A percentile compares a stretch with the other conserved stretches of the same genome.
Evolutionary conservation across 208 protist species (phyloP).

Genomic region (Balamuthia mandrillaris): DNA sequence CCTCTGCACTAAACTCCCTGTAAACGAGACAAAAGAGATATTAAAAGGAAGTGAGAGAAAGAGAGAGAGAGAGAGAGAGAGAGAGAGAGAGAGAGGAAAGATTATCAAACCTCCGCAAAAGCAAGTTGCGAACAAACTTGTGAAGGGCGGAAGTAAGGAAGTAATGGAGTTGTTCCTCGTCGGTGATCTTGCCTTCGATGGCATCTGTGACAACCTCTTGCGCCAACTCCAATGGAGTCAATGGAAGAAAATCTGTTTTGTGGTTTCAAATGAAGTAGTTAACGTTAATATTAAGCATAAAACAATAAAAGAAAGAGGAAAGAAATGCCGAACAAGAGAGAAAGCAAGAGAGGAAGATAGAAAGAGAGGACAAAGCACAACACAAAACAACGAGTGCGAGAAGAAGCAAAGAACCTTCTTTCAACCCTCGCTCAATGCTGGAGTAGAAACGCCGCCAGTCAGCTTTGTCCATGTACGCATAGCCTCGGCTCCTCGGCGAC

Average conservation of each 20-base stretch:
- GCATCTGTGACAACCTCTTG: not conserved
- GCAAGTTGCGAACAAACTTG: constrained; percentile 24
- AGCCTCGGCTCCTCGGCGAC: not conserved
- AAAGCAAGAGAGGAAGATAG: too few species aligned
- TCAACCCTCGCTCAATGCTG: constrained; percentile 1
- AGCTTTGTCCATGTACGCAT: constrained; percentile 11
- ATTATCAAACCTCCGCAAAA: not conserved
- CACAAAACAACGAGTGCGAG: too few species aligned
- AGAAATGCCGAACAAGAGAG: not conserved
- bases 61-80: too few species aligned
- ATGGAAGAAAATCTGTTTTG: not conserved
- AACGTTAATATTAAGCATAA: too few species aligned
- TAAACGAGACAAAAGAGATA: not conserved
- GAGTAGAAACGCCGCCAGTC: constrained; percentile 24
- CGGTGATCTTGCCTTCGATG: not conserved
- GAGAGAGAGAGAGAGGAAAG: too few species aligned
- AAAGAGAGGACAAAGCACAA: too few species aligned
- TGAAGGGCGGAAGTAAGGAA: not conserved
- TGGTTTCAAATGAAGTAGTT: not conserved
- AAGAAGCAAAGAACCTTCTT: constrained; percentile 10
- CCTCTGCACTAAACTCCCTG: not conserved
- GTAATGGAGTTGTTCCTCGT: constrained; percentile 4
- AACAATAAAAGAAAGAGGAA: not conserved
- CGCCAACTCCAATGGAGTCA: constrained; percentile 15
- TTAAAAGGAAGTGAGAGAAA: too few species aligned